phyloP scores from a whole-genome alignment of 2,329 filamentous ascomycete species.

The Exophiala phaeomuriformis region DNA sequence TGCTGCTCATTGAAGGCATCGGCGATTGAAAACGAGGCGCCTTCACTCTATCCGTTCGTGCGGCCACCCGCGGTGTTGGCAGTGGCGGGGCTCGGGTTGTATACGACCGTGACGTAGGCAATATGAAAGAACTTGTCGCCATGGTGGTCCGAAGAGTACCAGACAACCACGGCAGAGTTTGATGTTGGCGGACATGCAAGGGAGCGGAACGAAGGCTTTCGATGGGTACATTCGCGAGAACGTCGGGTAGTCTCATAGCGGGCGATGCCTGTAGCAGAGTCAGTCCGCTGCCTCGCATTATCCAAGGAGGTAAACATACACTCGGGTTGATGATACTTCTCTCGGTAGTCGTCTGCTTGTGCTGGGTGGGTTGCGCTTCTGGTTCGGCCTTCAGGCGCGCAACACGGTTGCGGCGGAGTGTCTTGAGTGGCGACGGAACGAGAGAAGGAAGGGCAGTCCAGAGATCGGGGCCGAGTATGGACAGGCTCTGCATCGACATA shows the following conservation, averaged over 20 bases:
- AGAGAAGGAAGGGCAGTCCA: slow-evolving; percentile 21
- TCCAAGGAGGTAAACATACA: not conserved
- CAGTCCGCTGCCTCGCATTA: not conserved
- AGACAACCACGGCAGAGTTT: slow-evolving; percentile 16
- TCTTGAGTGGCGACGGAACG: slow-evolving; percentile 20
- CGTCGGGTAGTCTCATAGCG: slow-evolving; percentile 10
- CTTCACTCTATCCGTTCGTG: not conserved
- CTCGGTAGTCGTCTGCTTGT: slow-evolving; percentile 3
- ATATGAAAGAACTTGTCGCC: slow-evolving; percentile 2
- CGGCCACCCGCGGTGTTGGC: not conserved
- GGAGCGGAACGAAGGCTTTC: slow-evolving; percentile 2
- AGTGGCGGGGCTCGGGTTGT: slow-evolving; percentile 6
- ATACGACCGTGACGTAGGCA: slow-evolving; percentile 9
- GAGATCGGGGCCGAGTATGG: slow-evolving; percentile 23
- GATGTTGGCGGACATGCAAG: not conserved
- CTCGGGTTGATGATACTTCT: not conserved
- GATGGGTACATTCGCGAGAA: slow-evolving; percentile 12
- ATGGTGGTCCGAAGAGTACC: slow-evolving; percentile 11
- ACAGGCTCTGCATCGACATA: slow-evolving; percentile 14
- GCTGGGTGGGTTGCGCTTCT: slow-evolving; percentile 5
- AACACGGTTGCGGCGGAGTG: slow-evolving; percentile 21
- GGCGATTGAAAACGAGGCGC: not conserved
- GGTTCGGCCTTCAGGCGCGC: slow-evolving; percentile 12
- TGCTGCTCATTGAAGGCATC: slow-evolving; percentile 6
- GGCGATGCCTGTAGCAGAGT: slow-evolving; percentile 11